phyloP scores from a whole-genome alignment of 2,329 filamentous ascomycete genomes.

The Mycogone perniciosa region DNA sequence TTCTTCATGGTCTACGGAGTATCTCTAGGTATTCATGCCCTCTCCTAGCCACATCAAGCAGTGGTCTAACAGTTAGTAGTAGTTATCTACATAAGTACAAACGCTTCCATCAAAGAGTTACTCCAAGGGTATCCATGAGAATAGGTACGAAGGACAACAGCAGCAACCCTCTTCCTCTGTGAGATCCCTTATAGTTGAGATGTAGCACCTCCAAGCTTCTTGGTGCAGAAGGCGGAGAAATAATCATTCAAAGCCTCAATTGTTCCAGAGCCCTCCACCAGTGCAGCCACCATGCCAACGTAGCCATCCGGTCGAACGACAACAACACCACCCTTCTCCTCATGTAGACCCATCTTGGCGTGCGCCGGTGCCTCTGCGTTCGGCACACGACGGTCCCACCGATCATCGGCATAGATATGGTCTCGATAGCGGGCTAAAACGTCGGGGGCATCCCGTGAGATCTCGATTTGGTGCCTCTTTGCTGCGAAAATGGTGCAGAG shows the following conservation, averaged over 20 bases:
- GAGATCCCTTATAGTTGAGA: slow-evolving; percentile 21
- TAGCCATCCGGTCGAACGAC: slow-evolving; percentile 85
- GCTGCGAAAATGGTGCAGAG: slow-evolving; percentile 69
- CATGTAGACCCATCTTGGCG: slow-evolving; percentile 75
- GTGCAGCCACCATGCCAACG: slow-evolving; percentile 65
- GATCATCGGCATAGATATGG: slow-evolving; percentile 81
- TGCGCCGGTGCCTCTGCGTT: slow-evolving; percentile 69
- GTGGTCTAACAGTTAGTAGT: not conserved
- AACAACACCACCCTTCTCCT: slow-evolving; percentile 69
- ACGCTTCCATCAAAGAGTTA: not conserved
- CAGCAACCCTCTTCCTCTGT: not conserved
- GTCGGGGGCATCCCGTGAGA: slow-evolving; percentile 62
- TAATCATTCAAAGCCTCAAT: slow-evolving; percentile 78
- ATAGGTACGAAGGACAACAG: too few species aligned
- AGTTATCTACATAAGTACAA: not conserved
- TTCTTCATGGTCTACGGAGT: too few species aligned
- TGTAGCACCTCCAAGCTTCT: slow-evolving; percentile 39
- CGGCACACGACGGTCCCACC: slow-evolving; percentile 64
- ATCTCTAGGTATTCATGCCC: too few species aligned
- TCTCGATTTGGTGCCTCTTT: slow-evolving; percentile 63
- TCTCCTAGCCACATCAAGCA: too few species aligned
- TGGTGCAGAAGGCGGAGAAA: slow-evolving; percentile 67
- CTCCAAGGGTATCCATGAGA: not conserved
- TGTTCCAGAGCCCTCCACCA: slow-evolving; percentile 72
- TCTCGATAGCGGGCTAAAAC: slow-evolving; percentile 69